phyloP scores from a whole-genome alignment of 306 rosid species.

The Cyclanthera cordifolia region DNA sequence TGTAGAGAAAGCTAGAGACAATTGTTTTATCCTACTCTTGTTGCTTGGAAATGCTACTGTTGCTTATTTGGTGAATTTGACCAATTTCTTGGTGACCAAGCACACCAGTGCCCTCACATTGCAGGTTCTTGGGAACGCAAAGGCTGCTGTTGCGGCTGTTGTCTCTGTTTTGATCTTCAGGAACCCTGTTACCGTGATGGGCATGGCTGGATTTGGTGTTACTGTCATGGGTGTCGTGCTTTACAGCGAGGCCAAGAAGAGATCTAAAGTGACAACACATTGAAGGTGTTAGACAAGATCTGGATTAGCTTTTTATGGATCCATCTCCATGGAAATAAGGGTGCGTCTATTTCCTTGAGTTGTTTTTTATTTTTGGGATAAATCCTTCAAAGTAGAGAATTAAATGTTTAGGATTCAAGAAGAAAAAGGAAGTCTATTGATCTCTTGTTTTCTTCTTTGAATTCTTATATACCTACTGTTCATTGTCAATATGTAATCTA shows the following conservation, averaged over 20 bases:
- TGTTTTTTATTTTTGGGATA: background rate
- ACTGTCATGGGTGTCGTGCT: conserved; percentile 63
- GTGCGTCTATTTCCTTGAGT: background rate
- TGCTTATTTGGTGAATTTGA: conserved; percentile 55
- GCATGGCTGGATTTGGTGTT: conserved; percentile 43
- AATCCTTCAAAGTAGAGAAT: background rate
- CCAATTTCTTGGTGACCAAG: conserved; percentile 54
- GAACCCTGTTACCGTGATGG: conserved; percentile 59
- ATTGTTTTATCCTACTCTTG: conserved; percentile 36
- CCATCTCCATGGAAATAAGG: background rate
- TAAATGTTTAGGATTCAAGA: conserved; percentile 10
- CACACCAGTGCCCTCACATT: conserved; percentile 62
- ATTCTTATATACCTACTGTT: background rate
- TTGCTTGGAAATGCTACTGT: conserved; percentile 57
- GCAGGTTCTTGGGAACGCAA: conserved; percentile 64
- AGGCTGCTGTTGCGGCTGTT: conserved; percentile 57
- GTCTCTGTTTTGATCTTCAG: conserved; percentile 59
- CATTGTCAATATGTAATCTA: too few species aligned
- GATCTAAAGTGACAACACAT: conserved; percentile 42
- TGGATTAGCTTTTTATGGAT: background rate
- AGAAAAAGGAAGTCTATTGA: background rate
- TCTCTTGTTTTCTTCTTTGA: background rate
- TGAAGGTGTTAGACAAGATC: conserved; percentile 8
- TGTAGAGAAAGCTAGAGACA: conserved; percentile 33
- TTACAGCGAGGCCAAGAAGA: conserved; percentile 61